Conservation (phyloP, 1,284 basidiomycete species). For the Calocybe gambosa region DNA sequence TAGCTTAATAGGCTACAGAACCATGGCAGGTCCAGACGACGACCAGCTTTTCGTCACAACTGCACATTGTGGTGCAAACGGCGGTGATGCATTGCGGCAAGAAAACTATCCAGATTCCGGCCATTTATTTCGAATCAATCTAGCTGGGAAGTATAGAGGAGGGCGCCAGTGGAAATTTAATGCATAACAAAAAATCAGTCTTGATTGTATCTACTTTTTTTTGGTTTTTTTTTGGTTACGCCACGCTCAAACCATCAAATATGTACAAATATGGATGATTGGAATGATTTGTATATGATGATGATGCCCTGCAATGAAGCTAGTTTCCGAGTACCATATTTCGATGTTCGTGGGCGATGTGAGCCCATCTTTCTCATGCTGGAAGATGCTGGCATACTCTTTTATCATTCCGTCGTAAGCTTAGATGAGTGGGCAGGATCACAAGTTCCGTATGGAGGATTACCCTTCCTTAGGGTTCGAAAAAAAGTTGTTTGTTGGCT, state of each 20-base stretch:
- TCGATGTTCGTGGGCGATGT: neutral
- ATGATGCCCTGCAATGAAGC: neutral
- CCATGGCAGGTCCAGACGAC: conserved; percentile 42
- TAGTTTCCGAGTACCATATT: neutral
- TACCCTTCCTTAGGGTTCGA: neutral
- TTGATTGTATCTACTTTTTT: neutral
- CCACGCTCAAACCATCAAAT: no score
- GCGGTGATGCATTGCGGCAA: conserved; percentile 46
- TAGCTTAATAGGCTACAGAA: neutral
- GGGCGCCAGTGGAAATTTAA: conserved; percentile 24
- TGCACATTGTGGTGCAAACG: conserved; percentile 54
- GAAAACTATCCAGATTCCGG: conserved; percentile 55
- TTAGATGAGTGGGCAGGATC: neutral
- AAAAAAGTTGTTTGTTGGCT: neutral
- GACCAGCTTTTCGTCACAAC: conserved; percentile 64
- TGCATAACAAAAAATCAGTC: conserved; percentile 14
- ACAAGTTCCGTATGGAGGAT: neutral
- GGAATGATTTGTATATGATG: no score
- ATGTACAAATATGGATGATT: neutral
- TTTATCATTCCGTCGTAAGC: neutral
- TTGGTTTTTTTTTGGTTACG: neutral
- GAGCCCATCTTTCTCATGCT: conserved; percentile 2
- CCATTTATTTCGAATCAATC: conserved; percentile 55
- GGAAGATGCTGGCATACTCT: neutral
- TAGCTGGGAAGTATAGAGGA: conserved; percentile 48